A percentile compares a stretch with the other conserved stretches of the same genome.
Conservation (phyloP, 2,329 filamentous ascomycete genomes). For the Alternaria panax region DNA sequence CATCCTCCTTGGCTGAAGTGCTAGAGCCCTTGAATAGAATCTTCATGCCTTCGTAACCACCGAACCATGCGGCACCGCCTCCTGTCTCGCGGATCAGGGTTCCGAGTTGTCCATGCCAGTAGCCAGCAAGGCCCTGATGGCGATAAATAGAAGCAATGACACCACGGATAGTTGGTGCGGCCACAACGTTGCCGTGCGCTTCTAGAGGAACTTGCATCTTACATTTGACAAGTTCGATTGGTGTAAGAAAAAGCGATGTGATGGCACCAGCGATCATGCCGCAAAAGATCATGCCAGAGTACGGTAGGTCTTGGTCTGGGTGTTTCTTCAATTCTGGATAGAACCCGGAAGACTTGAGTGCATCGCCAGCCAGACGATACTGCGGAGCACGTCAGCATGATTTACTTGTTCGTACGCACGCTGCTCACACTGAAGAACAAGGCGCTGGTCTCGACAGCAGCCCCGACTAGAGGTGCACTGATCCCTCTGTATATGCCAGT, state of each 20-base stretch:
- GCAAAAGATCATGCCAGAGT: constrained; percentile 77
- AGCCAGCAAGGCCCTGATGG: constrained; percentile 81
- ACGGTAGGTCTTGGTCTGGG: constrained; percentile 66
- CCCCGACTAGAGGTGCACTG: constrained; percentile 86
- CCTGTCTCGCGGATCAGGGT: constrained; percentile 94
- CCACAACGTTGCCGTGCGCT: constrained; percentile 46
- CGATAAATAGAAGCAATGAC: constrained; percentile 82
- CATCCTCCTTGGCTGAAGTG: constrained; percentile 54
- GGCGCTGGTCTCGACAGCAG: constrained; percentile 89
- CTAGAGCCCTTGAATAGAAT: constrained; percentile 69
- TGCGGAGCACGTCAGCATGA: constrained; percentile 36
- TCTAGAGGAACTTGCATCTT: constrained; percentile 84
- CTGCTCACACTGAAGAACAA: constrained; percentile 79
- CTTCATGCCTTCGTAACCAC: constrained; percentile 64
- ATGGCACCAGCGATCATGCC: constrained; percentile 88
- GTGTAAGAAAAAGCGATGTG: constrained; percentile 89
- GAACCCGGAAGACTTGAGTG: constrained; percentile 68
- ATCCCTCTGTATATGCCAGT: constrained; percentile 89
- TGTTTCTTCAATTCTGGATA: constrained; percentile 55
- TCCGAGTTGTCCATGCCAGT: constrained; percentile 94
- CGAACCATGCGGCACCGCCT: constrained; percentile 92
- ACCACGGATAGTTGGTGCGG: constrained; percentile 68
- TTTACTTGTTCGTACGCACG: not conserved
- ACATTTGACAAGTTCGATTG: constrained; percentile 97
- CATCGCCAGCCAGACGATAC: constrained; percentile 60